phyloP scores from a whole-genome alignment of 345 rosid species.

The Eucalyptus erythrocorys region DNA sequence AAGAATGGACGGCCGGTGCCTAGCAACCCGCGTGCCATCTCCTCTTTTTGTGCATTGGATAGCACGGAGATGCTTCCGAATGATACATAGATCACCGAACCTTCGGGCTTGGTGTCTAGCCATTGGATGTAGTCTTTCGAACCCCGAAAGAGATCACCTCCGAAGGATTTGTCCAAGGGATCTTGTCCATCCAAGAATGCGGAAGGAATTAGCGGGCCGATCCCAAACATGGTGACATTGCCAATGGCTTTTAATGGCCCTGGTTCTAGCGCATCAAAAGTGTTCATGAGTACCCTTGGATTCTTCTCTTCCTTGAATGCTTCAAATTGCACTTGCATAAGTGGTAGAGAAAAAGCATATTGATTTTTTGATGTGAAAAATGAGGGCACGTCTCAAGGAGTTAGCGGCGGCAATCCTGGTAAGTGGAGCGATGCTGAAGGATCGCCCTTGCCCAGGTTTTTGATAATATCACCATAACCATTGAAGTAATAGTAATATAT shows the following conservation, averaged over 20 bases:
- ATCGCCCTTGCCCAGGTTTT: not conserved
- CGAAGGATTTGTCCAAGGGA: slow-evolving; percentile 6
- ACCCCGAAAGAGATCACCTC: slow-evolving; percentile 17
- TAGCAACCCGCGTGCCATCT: slow-evolving; percentile 20
- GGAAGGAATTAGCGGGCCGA: slow-evolving; percentile 47
- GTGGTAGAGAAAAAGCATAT: not conserved
- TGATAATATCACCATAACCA: slow-evolving; percentile 17
- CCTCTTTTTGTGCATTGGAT: slow-evolving; percentile 28
- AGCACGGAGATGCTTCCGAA: slow-evolving; percentile 33
- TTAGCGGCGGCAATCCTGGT: not conserved
- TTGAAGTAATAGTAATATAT: slow-evolving; percentile 46
- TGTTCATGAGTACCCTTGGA: slow-evolving; percentile 41
- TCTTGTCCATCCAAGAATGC: slow-evolving; percentile 9
- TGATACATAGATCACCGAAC: slow-evolving; percentile 29
- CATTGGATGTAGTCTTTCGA: slow-evolving; percentile 23
- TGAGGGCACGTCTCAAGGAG: slow-evolving; percentile 37
- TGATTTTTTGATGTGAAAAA: slow-evolving; percentile 15
- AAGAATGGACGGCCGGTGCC: slow-evolving; percentile 32
- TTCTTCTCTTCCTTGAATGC: slow-evolving; percentile 14
- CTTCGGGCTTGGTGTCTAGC: slow-evolving; percentile 22
- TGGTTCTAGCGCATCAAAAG: slow-evolving; percentile 44
- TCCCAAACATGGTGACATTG: slow-evolving; percentile 3
- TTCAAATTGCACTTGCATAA: slow-evolving; percentile 18
- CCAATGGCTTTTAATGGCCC: slow-evolving; percentile 22
- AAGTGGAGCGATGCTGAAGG: not conserved